These are phyloP conservation scores for Aspergillus quadrilineatus DNA, from an alignment of 2,329 filamentous ascomycete genomes.

Conservation along the genomic window DNA sequence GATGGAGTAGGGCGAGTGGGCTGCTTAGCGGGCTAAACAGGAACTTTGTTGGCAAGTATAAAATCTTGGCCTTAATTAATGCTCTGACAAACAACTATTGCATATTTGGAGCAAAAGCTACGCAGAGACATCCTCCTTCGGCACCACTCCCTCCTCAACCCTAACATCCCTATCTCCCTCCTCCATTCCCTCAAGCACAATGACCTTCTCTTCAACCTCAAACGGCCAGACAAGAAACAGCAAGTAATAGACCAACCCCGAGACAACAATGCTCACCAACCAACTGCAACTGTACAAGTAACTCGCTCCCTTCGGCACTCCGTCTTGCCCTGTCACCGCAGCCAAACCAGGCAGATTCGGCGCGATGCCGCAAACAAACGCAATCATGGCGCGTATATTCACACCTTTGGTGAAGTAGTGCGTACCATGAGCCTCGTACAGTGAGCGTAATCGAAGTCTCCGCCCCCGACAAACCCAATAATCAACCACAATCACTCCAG, in stretches of 20 bases:
- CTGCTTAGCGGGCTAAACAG: no score
- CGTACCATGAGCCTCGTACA: slow-evolving; percentile 11
- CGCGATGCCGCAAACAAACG: slow-evolving; percentile 13
- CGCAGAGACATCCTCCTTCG: not conserved
- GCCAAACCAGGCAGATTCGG: slow-evolving; percentile 15
- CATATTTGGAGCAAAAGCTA: not conserved
- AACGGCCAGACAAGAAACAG: slow-evolving; percentile 12
- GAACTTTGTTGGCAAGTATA: no score
- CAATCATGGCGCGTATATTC: slow-evolving; percentile 9
- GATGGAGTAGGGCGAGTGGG: no score
- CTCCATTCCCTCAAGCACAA: slow-evolving; percentile 11
- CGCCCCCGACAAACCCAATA: slow-evolving; percentile 13
- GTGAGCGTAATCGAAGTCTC: slow-evolving; percentile 3
- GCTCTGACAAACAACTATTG: not conserved
- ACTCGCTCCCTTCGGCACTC: slow-evolving; percentile 9
- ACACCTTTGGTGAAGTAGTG: slow-evolving; percentile 12
- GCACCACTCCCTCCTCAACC: not conserved
- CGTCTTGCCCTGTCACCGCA: slow-evolving; percentile 6
- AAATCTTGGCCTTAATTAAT: no score
- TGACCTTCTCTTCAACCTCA: slow-evolving; percentile 9
- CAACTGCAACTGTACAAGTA: slow-evolving; percentile 16
- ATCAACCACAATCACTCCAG: slow-evolving; percentile 11
- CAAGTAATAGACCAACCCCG: slow-evolving; percentile 5
- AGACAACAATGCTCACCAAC: slow-evolving; percentile 11
- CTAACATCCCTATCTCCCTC: slow-evolving; percentile 1